Conservation (phyloP, 192 early-diverging fungal genomes). For the Gonapodya prolifera region DNA sequence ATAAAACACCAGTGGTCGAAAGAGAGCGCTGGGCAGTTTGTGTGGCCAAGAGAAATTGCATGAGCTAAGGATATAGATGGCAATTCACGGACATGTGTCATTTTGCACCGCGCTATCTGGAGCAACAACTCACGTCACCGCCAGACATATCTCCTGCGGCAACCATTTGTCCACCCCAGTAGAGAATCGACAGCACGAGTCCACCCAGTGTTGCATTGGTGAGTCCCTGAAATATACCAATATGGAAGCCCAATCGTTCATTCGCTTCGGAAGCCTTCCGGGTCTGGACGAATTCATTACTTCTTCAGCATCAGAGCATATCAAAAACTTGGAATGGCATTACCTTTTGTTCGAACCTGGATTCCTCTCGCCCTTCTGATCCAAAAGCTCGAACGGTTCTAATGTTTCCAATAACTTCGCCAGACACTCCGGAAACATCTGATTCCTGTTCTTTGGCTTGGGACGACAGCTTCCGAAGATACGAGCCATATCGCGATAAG, state of each 20-base stretch:
- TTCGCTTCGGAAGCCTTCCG: not conserved
- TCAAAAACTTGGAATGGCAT: not conserved
- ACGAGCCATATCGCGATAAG: not conserved
- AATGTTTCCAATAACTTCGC: slow-evolving; percentile 43
- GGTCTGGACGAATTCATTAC: too few relatives aligned
- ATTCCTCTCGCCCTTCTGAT: not conserved
- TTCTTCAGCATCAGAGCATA: too few relatives aligned
- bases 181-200: not conserved
- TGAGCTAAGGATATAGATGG: too few relatives aligned
- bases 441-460: slow-evolving; percentile 51
- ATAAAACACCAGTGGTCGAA: not conserved
- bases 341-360: slow-evolving; percentile 4
- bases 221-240: slow-evolving; percentile 12
- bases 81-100: too few relatives aligned
- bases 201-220: slow-evolving; percentile 33
- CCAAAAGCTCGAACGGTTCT: not conserved
- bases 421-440: slow-evolving; percentile 52
- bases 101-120: not conserved
- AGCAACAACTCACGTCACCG: slow-evolving; percentile 52
- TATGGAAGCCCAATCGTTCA: not conserved
- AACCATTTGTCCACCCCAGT: not conserved
- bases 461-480: slow-evolving; percentile 24
- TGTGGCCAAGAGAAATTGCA: not conserved
- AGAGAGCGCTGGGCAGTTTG: not conserved
- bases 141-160: slow-evolving; percentile 26